Evolutionary conservation across 495 filamentous ascomycete species (phyloP).

Genomic region (Xylaria nigripes): DNA sequence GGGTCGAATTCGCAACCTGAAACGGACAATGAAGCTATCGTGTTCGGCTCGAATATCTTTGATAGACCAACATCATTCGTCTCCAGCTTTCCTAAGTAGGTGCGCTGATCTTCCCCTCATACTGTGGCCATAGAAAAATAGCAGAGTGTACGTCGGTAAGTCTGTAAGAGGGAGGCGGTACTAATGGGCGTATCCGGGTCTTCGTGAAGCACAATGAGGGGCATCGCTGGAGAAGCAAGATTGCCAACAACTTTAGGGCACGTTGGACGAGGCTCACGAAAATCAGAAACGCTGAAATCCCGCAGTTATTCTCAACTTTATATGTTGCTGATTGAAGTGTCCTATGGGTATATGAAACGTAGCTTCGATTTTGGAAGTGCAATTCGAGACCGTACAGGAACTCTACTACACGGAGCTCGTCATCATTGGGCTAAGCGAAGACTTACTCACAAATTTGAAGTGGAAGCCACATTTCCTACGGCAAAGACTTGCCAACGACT

Average conservation of each 20-base stretch:
- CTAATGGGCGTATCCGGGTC: constrained; percentile 39
- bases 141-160: constrained; percentile 26
- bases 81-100: constrained; percentile 33
- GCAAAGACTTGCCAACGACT: too few relatives aligned
- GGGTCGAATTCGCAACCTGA: constrained; percentile 25
- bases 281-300: constrained; percentile 21
- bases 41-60: constrained; percentile 43
- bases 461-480: too few relatives aligned
- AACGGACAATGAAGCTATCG: constrained; percentile 36
- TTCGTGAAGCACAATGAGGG: constrained; percentile 40
- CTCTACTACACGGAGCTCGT: too few relatives aligned
- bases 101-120: constrained; percentile 42
- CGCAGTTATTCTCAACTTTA: too few relatives aligned
- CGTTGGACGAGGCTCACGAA: constrained; percentile 24
- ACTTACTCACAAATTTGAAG: too few relatives aligned
- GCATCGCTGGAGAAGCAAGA: constrained; percentile 14
- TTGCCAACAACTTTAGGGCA: constrained; percentile 34
- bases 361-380: too few relatives aligned
- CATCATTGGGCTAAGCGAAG: too few relatives aligned
- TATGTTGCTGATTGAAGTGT: too few relatives aligned
- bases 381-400: too few relatives aligned
- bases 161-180: constrained; percentile 36
- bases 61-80: constrained; percentile 39
- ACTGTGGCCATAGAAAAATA: constrained; percentile 48
- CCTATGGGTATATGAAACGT: too few relatives aligned